Base-by-base conservation (phyloP, 768 basidiomycete genomes). In the Trametes elegans region DNA sequence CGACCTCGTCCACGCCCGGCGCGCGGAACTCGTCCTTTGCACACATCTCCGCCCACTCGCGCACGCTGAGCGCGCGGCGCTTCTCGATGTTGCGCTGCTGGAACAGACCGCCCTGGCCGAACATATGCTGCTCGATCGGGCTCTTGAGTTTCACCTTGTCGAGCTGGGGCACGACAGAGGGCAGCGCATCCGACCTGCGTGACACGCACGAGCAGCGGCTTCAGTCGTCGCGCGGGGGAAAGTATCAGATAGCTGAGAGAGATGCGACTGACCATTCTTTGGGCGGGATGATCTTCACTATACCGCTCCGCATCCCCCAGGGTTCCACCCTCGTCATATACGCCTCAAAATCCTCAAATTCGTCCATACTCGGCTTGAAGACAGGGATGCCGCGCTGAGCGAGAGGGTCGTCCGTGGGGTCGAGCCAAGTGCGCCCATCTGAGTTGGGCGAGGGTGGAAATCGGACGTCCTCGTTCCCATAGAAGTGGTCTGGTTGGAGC, bases 271-370 rank as follows among this genome's bases (percentile, higher is more conserved):
- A 92, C 95, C 95, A 98, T 77, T 96, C 90, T 64, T 84, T 83
- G 5, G 96, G 96, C 27, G 96, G 96, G 56, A 99, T 88, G 59
- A 99, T 83, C 73, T 99, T 99, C 57, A 95, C 88, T 60, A 98
- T 96, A 21, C 97, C 97, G 60, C 92, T 93, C 53, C 78, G 78
- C 67, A 78, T 81, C 1, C 97, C 97, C 92, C 97, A 99, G 57
- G 83, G 80, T 68, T 95, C 93, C 40, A 98, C 79, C 57, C 73
- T 82, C 59, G 82, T 85, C 81, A 97, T 87, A 69, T 92, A 98
- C 10, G 67, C 85, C 66, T 99, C 96, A 70, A 98, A 98, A 71
- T 94, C 90, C 58, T 76, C 69, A 63, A 97, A 97, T 64, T 98
- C 93, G 46, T 87, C 86, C 83, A 95, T 88, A 2, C 88, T 84